These are phyloP conservation scores for Eremochloa ophiuroides DNA, from an alignment of 176 grass and related monocot genomes.

Conservation along the genomic window DNA sequence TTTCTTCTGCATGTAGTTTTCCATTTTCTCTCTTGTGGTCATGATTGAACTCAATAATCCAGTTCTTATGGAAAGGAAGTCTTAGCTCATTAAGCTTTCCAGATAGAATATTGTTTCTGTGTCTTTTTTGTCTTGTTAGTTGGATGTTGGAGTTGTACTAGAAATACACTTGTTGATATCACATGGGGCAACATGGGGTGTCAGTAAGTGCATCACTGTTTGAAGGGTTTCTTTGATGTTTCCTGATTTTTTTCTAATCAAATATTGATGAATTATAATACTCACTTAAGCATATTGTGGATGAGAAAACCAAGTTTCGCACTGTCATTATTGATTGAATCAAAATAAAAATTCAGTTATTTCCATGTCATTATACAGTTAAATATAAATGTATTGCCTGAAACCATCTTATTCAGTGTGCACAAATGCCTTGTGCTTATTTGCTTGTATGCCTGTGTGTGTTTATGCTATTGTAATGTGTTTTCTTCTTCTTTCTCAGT, in stretches of 20 bases:
- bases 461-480: constrained; percentile 11
- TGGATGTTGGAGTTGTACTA: not conserved
- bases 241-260: not conserved
- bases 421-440: not conserved
- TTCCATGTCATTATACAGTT: not conserved
- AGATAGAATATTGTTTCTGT: not conserved
- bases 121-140: not conserved
- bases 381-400: not conserved
- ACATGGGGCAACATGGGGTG: not conserved
- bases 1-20: not conserved
- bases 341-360: not conserved
- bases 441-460: not conserved
- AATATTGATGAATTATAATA: not conserved
- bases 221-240: not conserved
- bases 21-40: not conserved
- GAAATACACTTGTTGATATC: not conserved
- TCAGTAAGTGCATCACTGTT: constrained; percentile 1
- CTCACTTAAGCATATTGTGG: not conserved
- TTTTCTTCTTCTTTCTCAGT: constrained; percentile 13
- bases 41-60: not conserved
- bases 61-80: not conserved
- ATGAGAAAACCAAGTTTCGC: not conserved
- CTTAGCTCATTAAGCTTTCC: not conserved
- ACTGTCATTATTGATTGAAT: not conserved
- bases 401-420: not conserved